Base-by-base conservation (phyloP, 257 asterid species). In the Phtheirospermum japonicum region DNA sequence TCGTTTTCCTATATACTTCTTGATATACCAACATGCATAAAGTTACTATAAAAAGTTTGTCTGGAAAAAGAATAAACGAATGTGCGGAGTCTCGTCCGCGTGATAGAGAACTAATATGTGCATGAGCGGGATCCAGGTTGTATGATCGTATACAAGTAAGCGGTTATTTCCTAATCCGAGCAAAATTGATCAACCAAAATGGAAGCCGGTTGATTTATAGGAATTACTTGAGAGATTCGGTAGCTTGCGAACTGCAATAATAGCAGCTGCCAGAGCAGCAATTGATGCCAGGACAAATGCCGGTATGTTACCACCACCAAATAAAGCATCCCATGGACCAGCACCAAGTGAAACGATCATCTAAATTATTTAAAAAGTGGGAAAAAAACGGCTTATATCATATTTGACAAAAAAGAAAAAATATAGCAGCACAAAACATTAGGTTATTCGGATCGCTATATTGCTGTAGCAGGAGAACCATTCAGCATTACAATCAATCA, bases 291-390 rank as follows among this genome's bases (percentile, higher is more conserved):
- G 77, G 57, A 68, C 93, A 69, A 92, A 92, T 19, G 98, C 98
- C 7, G 98, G 98, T 73, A 83, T 57, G 75, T 92, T 92, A 45
- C 98, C 97, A 42, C 98, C 98, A 30, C 98, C 98, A 68, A 92
- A 92, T 64, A 93, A 78, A 60, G 96, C 97, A 76, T 93, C 99
- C 96, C 99, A 93, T 37, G 99, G 99, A 42, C 99, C 99, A 9
- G 99, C 99, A 31, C 99, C 99, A 64, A 93, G 96, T 58, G 99
- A 93, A 10, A 93, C 86, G 12, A 89, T 69, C 99, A 89, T 93
- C 99, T 93, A 20, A 50, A 50, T 40, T 5, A 40, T 5, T 4
- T 23, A 23, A 23, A 23, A 23, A 23, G 3, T 23, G 3, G 3
- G 4, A 50, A 20, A 57, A 9, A 48, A 37, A 66, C 37, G 28